Percentiles rank a stretch among this genome's conserved stretches.
These are phyloP conservation scores for Sphaceloma murrayae DNA, from an alignment of 2,329 filamentous ascomycete genomes.

Conservation along the genomic window DNA sequence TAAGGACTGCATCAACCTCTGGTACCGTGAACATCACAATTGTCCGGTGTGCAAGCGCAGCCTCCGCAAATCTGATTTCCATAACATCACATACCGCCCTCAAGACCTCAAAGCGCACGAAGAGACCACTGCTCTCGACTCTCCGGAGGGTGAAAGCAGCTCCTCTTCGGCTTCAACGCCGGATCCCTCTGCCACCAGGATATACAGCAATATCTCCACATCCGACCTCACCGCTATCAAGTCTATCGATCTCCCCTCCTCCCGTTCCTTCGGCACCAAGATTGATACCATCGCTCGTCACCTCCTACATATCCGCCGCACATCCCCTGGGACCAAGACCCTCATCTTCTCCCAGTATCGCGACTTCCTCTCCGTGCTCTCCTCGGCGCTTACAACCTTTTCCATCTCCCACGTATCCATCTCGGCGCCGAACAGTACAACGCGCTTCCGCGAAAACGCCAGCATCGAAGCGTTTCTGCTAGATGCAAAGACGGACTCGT, in stretches of 20 bases:
- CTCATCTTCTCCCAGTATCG: slow-evolving; percentile 91
- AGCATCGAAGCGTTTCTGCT: slow-evolving; percentile 73
- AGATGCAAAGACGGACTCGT: slow-evolving; percentile 79
- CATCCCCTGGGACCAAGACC: slow-evolving; percentile 79
- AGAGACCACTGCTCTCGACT: slow-evolving; percentile 29
- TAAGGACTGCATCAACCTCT: slow-evolving; percentile 71
- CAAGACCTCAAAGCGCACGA: slow-evolving; percentile 60
- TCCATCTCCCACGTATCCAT: slow-evolving; percentile 57
- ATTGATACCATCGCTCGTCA: slow-evolving; percentile 68
- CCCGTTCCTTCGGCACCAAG: slow-evolving; percentile 74
- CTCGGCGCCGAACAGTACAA: slow-evolving; percentile 55
- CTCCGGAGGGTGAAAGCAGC: slow-evolving; percentile 16
- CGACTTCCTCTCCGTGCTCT: slow-evolving; percentile 68
- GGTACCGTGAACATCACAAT: slow-evolving; percentile 64
- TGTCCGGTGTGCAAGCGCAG: slow-evolving; percentile 77
- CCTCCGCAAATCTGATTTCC: slow-evolving; percentile 58
- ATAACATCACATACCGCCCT: slow-evolving; percentile 76
- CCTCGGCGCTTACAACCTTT: slow-evolving; percentile 58
- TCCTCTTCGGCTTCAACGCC: slow-evolving; percentile 4
- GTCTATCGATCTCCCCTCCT: slow-evolving; percentile 55
- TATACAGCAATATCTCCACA: slow-evolving; percentile 69
- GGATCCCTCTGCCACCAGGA: slow-evolving; percentile 33
- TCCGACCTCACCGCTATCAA: slow-evolving; percentile 70
- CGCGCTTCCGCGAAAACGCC: slow-evolving; percentile 67
- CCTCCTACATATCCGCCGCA: slow-evolving; percentile 71